Evolutionary conservation across 345 rosid species (phyloP).

Genomic region (Syzygium aromaticum): DNA sequence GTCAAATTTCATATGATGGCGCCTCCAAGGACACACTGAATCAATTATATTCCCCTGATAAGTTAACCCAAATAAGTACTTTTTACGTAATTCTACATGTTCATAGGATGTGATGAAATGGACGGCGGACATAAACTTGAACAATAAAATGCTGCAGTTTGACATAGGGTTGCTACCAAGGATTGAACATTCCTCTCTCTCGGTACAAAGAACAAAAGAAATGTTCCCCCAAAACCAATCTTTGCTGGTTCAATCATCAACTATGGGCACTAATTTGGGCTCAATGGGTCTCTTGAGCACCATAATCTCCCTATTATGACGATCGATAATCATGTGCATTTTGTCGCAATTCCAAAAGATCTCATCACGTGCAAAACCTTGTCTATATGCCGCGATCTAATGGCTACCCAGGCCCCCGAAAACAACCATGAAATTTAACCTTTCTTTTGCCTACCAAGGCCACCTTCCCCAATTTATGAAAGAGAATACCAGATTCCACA

Average conservation of each 20-base stretch:
- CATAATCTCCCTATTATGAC: background rate
- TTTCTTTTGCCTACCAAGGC: background rate
- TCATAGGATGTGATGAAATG: background rate
- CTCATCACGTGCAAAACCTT: background rate
- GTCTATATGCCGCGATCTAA: background rate
- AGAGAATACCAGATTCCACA: background rate
- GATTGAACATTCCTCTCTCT: background rate
- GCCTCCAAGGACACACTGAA: background rate
- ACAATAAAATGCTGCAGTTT: background rate
- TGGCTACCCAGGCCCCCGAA: background rate
- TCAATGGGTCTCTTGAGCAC: background rate
- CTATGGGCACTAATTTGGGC: background rate
- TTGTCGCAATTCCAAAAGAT: background rate
- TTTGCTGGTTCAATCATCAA: constrained; percentile 14
- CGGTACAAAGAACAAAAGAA: background rate
- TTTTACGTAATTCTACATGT: background rate
- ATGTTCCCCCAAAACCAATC: background rate
- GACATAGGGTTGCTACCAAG: background rate
- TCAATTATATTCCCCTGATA: background rate
- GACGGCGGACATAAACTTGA: background rate
- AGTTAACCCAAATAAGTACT: background rate
- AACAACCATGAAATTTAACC: background rate
- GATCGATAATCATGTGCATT: background rate
- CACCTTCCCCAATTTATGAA: background rate
- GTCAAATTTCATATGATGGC: background rate